Conservation (phyloP, 768 basidiomycete genomes). For the Auriscalpium microsporum region DNA sequence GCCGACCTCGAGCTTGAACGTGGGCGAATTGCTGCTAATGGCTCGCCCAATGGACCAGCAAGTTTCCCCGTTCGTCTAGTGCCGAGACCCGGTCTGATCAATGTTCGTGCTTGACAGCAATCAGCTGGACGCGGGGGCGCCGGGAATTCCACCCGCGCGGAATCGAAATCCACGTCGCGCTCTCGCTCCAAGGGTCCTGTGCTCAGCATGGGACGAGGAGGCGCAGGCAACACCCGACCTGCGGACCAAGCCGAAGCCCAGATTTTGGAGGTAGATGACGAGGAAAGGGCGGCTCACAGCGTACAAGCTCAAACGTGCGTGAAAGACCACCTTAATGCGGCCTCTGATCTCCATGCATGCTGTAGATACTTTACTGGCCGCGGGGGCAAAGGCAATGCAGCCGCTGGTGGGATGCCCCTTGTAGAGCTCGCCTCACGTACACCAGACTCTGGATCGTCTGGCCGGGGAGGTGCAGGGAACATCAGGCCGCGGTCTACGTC, state of each 20-base stretch:
- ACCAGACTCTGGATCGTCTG: constrained; percentile 32
- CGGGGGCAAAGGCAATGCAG: constrained; percentile 59
- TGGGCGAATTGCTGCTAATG: constrained; percentile 16
- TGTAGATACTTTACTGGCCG: constrained; percentile 59
- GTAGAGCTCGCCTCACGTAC: constrained; percentile 12
- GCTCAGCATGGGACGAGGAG: constrained; percentile 55
- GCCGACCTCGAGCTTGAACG: constrained; percentile 20
- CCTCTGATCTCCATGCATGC: neutral
- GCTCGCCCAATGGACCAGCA: constrained; percentile 25
- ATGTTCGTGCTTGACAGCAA: constrained; percentile 24
- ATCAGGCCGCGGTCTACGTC: constrained; percentile 36
- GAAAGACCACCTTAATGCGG: constrained; percentile 24
- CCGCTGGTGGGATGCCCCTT: constrained; percentile 18
- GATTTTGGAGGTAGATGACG: constrained; percentile 26
- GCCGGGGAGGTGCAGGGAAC: constrained; percentile 59
- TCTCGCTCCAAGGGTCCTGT: constrained; percentile 40
- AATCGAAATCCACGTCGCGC: constrained; percentile 26
- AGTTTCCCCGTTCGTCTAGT: constrained; percentile 10
- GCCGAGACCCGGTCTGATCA: constrained; percentile 15
- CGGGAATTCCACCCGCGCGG: constrained; percentile 41
- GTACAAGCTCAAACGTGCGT: constrained; percentile 19
- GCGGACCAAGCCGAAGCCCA: constrained; percentile 21
- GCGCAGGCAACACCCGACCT: constrained; percentile 46
- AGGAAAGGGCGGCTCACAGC: constrained; percentile 25
- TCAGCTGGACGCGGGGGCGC: constrained; percentile 59